These are phyloP conservation scores for Colletotrichum zoysiae DNA, from an alignment of 2,329 filamentous ascomycete species.

Conservation along the genomic window DNA sequence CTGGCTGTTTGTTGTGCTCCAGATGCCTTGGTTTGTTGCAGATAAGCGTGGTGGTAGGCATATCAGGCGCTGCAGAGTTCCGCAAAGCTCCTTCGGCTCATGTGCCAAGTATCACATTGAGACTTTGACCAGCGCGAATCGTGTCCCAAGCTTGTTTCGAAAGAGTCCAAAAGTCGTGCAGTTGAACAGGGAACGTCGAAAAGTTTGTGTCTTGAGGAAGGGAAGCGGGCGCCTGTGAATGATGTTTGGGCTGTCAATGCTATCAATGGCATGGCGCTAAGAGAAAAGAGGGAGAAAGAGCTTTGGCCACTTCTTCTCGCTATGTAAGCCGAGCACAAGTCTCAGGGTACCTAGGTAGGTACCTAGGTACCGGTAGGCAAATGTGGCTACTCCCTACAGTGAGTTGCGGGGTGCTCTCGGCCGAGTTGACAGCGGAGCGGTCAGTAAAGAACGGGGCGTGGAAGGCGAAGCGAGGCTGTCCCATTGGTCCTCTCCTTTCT, in stretches of 20 bases:
- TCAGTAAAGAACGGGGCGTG: slow-evolving; percentile 11
- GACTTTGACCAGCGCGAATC: slow-evolving; percentile 15
- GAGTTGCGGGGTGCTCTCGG: slow-evolving; percentile 27
- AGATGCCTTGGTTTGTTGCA: slow-evolving; percentile 2
- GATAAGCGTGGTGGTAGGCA: slow-evolving; percentile 13
- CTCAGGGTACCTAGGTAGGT: background rate
- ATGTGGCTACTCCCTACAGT: background rate
- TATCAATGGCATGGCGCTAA: slow-evolving; percentile 3
- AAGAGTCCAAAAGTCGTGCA: background rate
- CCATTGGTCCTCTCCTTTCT: background rate
- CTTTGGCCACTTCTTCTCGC: slow-evolving; percentile 18
- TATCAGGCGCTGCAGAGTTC: slow-evolving; percentile 19
- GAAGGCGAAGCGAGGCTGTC: background rate
- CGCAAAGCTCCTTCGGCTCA: background rate
- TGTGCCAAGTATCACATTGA: slow-evolving; percentile 24
- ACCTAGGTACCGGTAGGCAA: background rate
- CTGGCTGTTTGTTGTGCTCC: background rate
- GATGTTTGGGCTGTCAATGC: background rate
- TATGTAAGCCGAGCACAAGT: background rate
- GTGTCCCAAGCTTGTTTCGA: background rate
- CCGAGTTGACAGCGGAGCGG: slow-evolving; percentile 35
- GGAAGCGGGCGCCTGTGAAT: background rate
- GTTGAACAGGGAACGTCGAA: background rate
- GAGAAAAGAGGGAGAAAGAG: background rate
- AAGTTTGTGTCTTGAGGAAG: background rate